phyloP scores from a whole-genome alignment of 2,329 filamentous ascomycete species.

The Cercospora sp. region DNA sequence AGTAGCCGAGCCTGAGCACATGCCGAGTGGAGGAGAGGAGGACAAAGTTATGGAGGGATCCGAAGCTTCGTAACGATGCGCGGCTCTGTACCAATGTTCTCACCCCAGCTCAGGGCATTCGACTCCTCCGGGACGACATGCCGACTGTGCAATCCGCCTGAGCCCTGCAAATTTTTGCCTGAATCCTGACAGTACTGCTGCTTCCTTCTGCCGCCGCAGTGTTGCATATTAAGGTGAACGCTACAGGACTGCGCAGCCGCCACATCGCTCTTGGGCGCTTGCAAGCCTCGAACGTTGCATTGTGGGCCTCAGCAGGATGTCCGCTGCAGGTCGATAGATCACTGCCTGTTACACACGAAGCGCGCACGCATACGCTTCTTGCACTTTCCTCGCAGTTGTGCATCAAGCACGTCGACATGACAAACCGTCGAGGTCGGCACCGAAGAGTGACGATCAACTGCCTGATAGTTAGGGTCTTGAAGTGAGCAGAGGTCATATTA shows the following conservation, averaged over 20 bases:
- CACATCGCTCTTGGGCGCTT: background rate
- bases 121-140: background rate
- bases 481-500: background rate
- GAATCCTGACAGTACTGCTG: background rate
- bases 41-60: conserved; percentile 18
- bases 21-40: conserved; percentile 5
- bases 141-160: background rate
- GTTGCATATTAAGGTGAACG: background rate
- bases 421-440: conserved; percentile 2
- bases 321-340: background rate
- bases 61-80: conserved; percentile 10
- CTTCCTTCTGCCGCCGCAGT: background rate
- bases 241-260: background rate
- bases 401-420: background rate
- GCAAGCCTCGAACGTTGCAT: background rate
- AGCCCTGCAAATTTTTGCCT: background rate
- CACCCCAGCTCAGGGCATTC: background rate
- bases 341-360: background rate
- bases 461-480: background rate
- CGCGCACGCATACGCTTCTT: background rate
- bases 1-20: conserved; percentile 11
- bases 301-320: background rate
- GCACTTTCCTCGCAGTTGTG: background rate
- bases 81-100: conserved; percentile 8
- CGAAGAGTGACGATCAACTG: conserved; percentile 10